phyloP scores from a whole-genome alignment of 805 yeast genomes.

The Saturnispora galanensis region DNA sequence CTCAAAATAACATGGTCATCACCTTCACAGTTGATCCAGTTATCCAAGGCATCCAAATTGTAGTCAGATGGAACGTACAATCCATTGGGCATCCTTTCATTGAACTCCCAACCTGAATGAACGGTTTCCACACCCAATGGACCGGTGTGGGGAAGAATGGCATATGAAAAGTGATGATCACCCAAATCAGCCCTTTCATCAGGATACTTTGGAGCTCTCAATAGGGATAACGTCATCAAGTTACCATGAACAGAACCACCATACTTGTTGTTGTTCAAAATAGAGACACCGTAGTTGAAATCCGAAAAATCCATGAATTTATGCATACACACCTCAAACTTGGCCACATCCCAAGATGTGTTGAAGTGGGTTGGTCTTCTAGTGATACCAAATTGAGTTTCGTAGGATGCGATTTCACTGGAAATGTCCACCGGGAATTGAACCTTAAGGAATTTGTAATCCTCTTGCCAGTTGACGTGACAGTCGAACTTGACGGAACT shows the following conservation, averaged over 20 bases:
- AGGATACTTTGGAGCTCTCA: conserved; percentile 90
- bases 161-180: conserved; percentile 69
- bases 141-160: conserved; percentile 75
- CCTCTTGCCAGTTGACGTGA: conserved; percentile 78
- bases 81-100: conserved; percentile 34
- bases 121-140: conserved; percentile 55
- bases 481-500: conserved; percentile 43
- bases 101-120: conserved; percentile 69
- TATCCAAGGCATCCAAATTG: conserved; percentile 3
- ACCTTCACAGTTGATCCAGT: conserved; percentile 31
- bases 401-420: conserved; percentile 73
- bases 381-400: conserved; percentile 89
- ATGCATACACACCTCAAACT: conserved; percentile 92
- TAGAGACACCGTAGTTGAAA: conserved; percentile 73
- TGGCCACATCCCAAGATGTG: conserved; percentile 94
- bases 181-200: conserved; percentile 96
- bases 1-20: conserved; percentile 57
- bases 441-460: conserved; percentile 80
- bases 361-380: conserved; percentile 90
- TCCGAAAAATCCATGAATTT: conserved; percentile 90
- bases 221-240: conserved; percentile 70
- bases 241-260: conserved; percentile 95
- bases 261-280: conserved; percentile 77
- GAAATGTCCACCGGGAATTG: conserved; percentile 87
- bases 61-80: conserved; percentile 9